Conservation (phyloP, 768 basidiomycete genomes). For the Suillus subluteus region DNA sequence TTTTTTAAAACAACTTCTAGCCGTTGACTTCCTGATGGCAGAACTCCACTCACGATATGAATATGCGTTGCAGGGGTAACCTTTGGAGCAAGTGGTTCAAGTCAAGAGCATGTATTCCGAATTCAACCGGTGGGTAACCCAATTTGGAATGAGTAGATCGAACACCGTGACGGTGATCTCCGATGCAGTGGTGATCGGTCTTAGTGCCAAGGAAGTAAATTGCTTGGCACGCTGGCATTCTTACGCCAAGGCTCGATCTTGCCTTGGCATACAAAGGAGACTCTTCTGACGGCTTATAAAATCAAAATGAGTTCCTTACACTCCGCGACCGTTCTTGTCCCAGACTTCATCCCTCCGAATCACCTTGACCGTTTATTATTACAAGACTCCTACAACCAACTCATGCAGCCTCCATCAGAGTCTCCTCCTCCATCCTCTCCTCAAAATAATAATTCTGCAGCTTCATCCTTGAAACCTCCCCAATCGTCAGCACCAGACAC, state of each 20-base stretch:
- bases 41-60: too few species aligned
- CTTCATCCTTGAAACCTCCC: not conserved
- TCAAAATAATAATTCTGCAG: not conserved
- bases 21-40: too few species aligned
- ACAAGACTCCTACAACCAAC: not conserved
- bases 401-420: conserved; percentile 8
- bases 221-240: conserved; percentile 17
- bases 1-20: too few species aligned
- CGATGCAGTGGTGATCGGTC: conserved; percentile 4
- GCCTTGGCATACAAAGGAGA: conserved; percentile 16
- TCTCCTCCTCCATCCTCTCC: conserved; percentile 8
- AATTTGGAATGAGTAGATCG: not conserved
- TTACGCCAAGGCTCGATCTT: conserved; percentile 8
- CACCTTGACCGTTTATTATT: not conserved
- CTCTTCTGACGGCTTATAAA: not conserved
- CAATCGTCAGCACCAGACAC: conserved; percentile 4
- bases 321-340: conserved; percentile 7
- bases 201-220: conserved; percentile 12
- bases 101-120: not conserved
- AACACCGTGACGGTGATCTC: conserved; percentile 18
- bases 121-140: not conserved
- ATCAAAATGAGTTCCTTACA: conserved; percentile 5
- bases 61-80: too few species aligned
- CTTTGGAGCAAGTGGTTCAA: too few species aligned
- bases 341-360: conserved; percentile 1